Evolutionary conservation across 257 asterid genomes (phyloP), one percentile per base, ranked within the genome.

Genomic region (Linderniella brevidens): DNA sequence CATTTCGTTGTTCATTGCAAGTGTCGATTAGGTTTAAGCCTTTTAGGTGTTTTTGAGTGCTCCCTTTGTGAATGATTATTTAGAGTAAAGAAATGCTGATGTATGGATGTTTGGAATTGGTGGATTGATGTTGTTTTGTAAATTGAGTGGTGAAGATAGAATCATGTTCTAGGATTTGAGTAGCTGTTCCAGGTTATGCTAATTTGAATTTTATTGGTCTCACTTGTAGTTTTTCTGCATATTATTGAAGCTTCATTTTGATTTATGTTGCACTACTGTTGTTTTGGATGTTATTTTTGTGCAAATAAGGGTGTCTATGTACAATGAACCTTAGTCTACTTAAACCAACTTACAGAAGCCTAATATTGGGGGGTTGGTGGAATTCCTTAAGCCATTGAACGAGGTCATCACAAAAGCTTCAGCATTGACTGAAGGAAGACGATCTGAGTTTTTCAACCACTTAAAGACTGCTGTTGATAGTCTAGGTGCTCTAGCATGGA

Each of bases 401-500:
- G 78, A 77, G 40, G 83, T 65, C 58, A 78, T 90, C 19, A 16
- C 56, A 45, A 73, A 75, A 68, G 96, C 92, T 52, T 63, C 79
- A 19, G 60, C 60, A 42, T 62, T 90, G 78, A 70, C 92, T 13
- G 96, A 81, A 68, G 99, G 96, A 66, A 69, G 66, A 45, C 70
- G 93, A 60, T 68, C 96, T 35, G 85, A 79, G 46, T 81, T 68
- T 68, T 70, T 74, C 69, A 76, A 76, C 70, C 99, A 90, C 77
- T 70, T 86, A 61, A 90, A 81, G 69, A 70, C 96, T 58, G 93
- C 85, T 52, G 73, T 80, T 49, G 99, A 90, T 59, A 90, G 99
- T 67, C 69, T 90, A 56, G 53, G 62, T 37, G 93, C 96, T 52
- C 69, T 90, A 39, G 92, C 82, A 12, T 90, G 99, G 99, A 81